Evolutionary conservation across 2,329 filamentous ascomycete species (phyloP), one percentile per base, ranked within the genome.

Genomic region (Periconia macrospinosa): DNA sequence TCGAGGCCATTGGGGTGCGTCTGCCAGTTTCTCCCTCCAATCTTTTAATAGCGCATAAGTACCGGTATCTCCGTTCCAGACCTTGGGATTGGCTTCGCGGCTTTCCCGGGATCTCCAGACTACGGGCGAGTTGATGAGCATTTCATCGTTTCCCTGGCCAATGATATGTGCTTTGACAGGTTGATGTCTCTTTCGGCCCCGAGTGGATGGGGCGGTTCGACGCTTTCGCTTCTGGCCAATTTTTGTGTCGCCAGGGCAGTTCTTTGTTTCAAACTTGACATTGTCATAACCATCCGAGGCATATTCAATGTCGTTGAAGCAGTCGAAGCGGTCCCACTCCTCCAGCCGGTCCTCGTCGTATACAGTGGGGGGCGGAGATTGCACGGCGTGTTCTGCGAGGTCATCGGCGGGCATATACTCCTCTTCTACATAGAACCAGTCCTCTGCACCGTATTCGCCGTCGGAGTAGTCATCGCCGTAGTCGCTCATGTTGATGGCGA

Each of bases 301-400:
- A 56, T 80, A 80, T 51, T 81, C 78, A 42, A 79, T 64, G 53
- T 81, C 79, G 52, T 75, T 75, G 68, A 70, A 79, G 63, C 79
- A 81, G 18, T 76, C 76, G 60, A 75, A 81, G 43, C 74, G 65
- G 56, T 80, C 78, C 68, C 74, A 80, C n/a, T 79, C 76, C 41
- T 69, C 66, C 23, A 61, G 50, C 45, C 48, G 56, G 46, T 74
- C 71, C 17, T 72, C 62, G 57, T 68, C 70, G 55, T 67, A 68
- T 5, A 62, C 56, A 10, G 61, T 65, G 7, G 69, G 72, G 15
- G 71, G 67, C 19, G 78, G 78, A 14, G 77, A 78, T 23, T 76
- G 66, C 6, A 81, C 67, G 41, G 75, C 76, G 35, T 75, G 76
- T 59, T 81, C 78, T 50, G 78, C 79, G 14, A 81, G 75, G 55